Base-by-base conservation (phyloP, 2,329 filamentous ascomycete genomes). In the Didymella sp. region DNA sequence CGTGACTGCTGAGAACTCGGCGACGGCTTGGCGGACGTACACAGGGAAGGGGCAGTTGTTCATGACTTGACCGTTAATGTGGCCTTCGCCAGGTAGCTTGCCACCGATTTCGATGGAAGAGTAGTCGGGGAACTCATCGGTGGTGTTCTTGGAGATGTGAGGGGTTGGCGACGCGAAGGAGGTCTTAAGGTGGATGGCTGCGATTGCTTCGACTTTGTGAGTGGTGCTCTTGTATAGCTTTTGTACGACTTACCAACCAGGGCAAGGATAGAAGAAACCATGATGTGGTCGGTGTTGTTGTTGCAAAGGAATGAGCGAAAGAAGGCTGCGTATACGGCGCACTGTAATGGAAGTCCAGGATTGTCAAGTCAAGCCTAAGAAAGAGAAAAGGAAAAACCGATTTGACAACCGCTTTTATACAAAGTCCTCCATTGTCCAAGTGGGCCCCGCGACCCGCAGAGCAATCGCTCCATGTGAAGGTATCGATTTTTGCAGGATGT, bases 1-100 rank as follows among this genome's bases (percentile, higher is more conserved):
- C 3, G 48, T 54, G n/a, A 54, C 47, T 2, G 43, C 40, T 12
- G 43, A 51, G 24, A 4, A 25, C n/a, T 52, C 22, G 2, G 42
- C 51, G 17, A 52, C 38, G 19, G 47, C 51, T 25, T 55, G 22
- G 11, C 43, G 43, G 38, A 56, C 28, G 38, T 56, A 56, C 11
- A 59, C 37, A 1, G 47, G 28, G n/a, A 25, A 52, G 1, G 27
- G 11, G 9, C 52, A 56, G 11, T 25, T 30, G 44, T 56, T 59
- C 2, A 11, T 41, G 27, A 56, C 43, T n/a, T 17, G 15, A 17
- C 31, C 33, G 49, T n/a, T 33, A 27, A 46, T 55, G 27, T 38
- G n/a, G 12, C 47, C 52, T 48, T 35, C 22, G 17, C 37, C 37
- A 5, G 42, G 22, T 5, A 42, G 22, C 1, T 2, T 3, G 5